These are phyloP conservation scores for Colletotrichum horii DNA, from an alignment of 2,329 filamentous ascomycete species.

Conservation along the genomic window DNA sequence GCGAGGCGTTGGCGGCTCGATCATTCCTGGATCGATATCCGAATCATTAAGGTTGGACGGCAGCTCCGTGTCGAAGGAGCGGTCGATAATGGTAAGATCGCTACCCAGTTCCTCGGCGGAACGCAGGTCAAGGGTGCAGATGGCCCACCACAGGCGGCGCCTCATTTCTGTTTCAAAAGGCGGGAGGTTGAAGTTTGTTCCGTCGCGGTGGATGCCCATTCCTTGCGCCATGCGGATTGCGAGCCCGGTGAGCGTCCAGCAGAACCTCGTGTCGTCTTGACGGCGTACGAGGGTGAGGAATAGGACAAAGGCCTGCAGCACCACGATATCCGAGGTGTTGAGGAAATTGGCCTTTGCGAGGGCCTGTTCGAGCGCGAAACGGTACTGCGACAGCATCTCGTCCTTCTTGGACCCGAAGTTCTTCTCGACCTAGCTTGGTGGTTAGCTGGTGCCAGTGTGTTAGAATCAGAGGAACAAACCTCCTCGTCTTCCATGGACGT, in stretches of 20 bases:
- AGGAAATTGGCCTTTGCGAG: conserved; percentile 64
- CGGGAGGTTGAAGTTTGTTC: conserved; percentile 52
- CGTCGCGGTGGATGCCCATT: conserved; percentile 65
- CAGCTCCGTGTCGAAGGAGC: conserved; percentile 51
- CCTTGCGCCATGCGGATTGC: conserved; percentile 64
- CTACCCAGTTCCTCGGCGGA: conserved; percentile 59
- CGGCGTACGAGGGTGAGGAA: conserved; percentile 57
- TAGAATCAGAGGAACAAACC: conserved; percentile 38
- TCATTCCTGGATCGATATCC: conserved; percentile 51
- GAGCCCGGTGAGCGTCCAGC: conserved; percentile 65
- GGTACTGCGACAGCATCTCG: conserved; percentile 51
- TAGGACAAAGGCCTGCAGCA: conserved; percentile 63
- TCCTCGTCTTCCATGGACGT: conserved; percentile 66
- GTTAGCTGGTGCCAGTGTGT: background rate
- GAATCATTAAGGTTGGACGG: conserved; percentile 57
- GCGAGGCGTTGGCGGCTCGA: conserved; percentile 50
- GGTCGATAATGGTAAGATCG: conserved; percentile 46
- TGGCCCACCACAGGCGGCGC: conserved; percentile 65
- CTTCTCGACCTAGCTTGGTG: conserved; percentile 30
- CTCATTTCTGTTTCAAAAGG: conserved; percentile 67
- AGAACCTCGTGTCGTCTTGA: conserved; percentile 56
- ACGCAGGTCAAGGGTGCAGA: conserved; percentile 61
- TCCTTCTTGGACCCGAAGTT: conserved; percentile 50
- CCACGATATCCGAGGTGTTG: conserved; percentile 58
- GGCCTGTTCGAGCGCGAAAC: conserved; percentile 61